Base-by-base conservation (phyloP, 2,329 filamentous ascomycete species). In the Periglandula ipomoeae region DNA sequence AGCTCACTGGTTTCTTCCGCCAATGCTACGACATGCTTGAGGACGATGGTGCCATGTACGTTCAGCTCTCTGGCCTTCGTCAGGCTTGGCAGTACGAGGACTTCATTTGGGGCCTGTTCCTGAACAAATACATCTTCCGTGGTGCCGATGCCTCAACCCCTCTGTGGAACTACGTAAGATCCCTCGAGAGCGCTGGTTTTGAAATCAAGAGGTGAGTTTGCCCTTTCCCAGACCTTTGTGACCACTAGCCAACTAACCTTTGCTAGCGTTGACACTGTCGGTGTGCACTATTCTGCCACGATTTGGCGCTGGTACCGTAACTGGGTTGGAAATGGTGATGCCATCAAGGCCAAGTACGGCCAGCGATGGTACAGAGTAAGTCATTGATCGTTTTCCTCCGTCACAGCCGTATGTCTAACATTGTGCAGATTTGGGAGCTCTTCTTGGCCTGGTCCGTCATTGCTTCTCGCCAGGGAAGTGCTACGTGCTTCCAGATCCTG, bases 121-220 rank as follows among this genome's bases (percentile, higher is more conserved):
- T 97, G 89, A 97, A 97, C 84, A 96, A 95, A 75, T 95, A 97
- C 70, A 78, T 97, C 67, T 97, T 97, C 80, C 93, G 90, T 30
- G 93, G 93, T 65, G 93, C 93, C 46, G 93, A 97, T 65, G 93
- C 93, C 46, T 95, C 88, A 39, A 95, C 89, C 50, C 93, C 93
- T 46, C 82, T 98, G 44, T 89, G 88, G n/a, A n/a, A n/a, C 58
- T 93, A 84, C 70, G 88, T 93, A 82, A 82, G 64, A n/a, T n/a
- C n/a, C n/a, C 79, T 96, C 19, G 93, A 98, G 73, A 83, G 79
- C 50, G 85, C 64, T 35, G 65, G 66, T 34, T 69, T 69, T 32
- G 93, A 97, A 70, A 74, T 97, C 67, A 97, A 96, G 83, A n/a
- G n/a, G n/a, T n/a, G n/a, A n/a, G n/a, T n/a, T n/a, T n/a, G n/a